A percentile compares a stretch with the other conserved stretches of the same genome.
These are phyloP conservation scores for Phytopythium boreale DNA, from an alignment of 352 stramenopile species.

Conservation along the genomic window DNA sequence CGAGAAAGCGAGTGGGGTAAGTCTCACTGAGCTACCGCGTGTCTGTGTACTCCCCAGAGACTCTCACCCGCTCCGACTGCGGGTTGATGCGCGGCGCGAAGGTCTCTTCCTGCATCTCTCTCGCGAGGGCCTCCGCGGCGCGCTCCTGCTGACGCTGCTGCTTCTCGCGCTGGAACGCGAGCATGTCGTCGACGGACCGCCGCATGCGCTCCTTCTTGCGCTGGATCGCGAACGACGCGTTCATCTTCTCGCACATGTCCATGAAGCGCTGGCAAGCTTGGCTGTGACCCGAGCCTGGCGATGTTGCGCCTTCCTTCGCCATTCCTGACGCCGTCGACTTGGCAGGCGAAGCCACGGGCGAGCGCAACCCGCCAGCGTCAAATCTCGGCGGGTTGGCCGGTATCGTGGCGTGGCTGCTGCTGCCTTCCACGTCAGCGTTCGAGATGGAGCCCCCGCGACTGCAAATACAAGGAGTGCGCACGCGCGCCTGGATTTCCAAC, in stretches of 20 bases:
- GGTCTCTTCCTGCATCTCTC: conserved; percentile 34
- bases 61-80: conserved; percentile 35
- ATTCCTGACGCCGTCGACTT: neutral
- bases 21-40: neutral
- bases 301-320: conserved; percentile 1
- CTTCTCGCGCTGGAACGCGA: conserved; percentile 42
- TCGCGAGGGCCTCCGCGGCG: conserved; percentile 21
- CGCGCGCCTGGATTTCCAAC: conserved; percentile 30
- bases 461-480: conserved; percentile 43
- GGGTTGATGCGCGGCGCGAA: conserved; percentile 52
- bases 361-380: conserved; percentile 10
- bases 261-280: conserved; percentile 46
- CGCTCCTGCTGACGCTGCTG: conserved; percentile 35
- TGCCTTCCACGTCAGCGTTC: neutral
- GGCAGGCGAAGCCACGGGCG: conserved; percentile 1
- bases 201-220: conserved; percentile 44
- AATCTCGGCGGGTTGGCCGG: conserved; percentile 12
- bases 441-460: conserved; percentile 24
- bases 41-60: neutral
- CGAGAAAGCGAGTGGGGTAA: neutral
- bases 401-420: conserved; percentile 8
- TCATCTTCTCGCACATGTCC: conserved; percentile 49
- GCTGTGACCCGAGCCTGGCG: conserved; percentile 19
- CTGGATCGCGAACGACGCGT: conserved; percentile 38
- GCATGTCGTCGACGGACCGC: conserved; percentile 51